A percentile compares a stretch with the other conserved stretches of the same genome.
Conservation (phyloP, 2,329 filamentous ascomycete genomes). For the Trichoderma sp. region DNA sequence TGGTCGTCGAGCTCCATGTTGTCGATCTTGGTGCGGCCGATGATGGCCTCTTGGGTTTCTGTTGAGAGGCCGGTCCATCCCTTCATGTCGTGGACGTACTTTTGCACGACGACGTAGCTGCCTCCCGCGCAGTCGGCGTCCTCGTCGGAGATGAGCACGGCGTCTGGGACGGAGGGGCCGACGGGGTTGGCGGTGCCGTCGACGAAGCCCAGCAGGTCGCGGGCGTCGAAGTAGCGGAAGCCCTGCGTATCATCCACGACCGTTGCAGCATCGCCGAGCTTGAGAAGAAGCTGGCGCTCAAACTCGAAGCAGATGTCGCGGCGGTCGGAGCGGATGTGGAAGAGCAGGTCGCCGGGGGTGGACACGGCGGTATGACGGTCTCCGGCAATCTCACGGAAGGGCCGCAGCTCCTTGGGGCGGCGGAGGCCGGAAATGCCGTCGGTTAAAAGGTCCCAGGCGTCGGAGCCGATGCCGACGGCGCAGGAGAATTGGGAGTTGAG, state of each 20-base stretch:
- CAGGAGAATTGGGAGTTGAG: constrained; percentile 47
- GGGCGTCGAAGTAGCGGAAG: constrained; percentile 61
- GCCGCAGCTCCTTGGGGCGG: constrained; percentile 48
- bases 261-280: constrained; percentile 48
- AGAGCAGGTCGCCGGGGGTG: constrained; percentile 58
- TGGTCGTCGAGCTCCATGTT: constrained; percentile 55
- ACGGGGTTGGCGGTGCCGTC: constrained; percentile 62
- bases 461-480: constrained; percentile 56
- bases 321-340: constrained; percentile 59
- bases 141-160: constrained; percentile 48
- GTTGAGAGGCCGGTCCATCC: constrained; percentile 48
- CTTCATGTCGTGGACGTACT: constrained; percentile 56
- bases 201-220: constrained; percentile 60
- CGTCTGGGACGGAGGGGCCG: constrained; percentile 43
- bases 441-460: constrained; percentile 49
- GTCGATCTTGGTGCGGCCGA: constrained; percentile 59
- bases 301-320: constrained; percentile 61
- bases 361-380: constrained; percentile 52
- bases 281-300: constrained; percentile 54
- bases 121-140: constrained; percentile 45
- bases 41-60: constrained; percentile 56
- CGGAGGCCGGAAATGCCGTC: constrained; percentile 36
- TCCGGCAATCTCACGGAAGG: constrained; percentile 51
- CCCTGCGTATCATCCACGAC: constrained; percentile 56
- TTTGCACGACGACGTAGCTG: constrained; percentile 61